Evolutionary conservation across 2,329 filamentous ascomycete species (phyloP).

Genomic region (Colletotrichum tanaceti): DNA sequence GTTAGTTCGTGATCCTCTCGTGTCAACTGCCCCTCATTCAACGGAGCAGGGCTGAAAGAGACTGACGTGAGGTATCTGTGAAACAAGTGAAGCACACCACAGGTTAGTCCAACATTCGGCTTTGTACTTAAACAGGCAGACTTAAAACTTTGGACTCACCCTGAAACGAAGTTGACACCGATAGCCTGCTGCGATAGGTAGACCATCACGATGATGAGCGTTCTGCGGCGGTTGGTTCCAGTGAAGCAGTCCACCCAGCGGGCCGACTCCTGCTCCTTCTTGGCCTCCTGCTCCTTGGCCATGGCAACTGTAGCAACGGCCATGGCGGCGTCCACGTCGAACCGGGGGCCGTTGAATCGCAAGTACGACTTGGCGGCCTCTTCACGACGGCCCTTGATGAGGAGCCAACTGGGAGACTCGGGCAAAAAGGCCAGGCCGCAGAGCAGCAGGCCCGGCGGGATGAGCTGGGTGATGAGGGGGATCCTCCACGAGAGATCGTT

Average conservation of each 20-base stretch:
- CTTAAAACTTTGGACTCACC: slow-evolving; percentile 33
- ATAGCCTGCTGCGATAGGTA: slow-evolving; percentile 48
- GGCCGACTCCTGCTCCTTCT: slow-evolving; percentile 41
- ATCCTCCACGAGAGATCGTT: slow-evolving; percentile 47
- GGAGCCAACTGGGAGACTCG: slow-evolving; percentile 43
- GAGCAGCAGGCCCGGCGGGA: slow-evolving; percentile 44
- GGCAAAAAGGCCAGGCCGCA: slow-evolving; percentile 43
- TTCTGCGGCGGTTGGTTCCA: slow-evolving; percentile 46
- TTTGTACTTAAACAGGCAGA: slow-evolving; percentile 4
- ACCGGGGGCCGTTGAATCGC: slow-evolving; percentile 45
- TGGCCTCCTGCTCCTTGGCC: slow-evolving; percentile 43
- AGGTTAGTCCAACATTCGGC: slow-evolving; percentile 63
- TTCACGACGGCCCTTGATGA: slow-evolving; percentile 41
- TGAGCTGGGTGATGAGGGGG: slow-evolving; percentile 48
- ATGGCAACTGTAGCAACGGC: slow-evolving; percentile 43
- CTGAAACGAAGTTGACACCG: slow-evolving; percentile 47
- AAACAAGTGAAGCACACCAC: slow-evolving; percentile 60
- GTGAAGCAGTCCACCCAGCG: slow-evolving; percentile 47
- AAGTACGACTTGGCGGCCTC: slow-evolving; percentile 42
- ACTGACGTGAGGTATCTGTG: slow-evolving; percentile 50
- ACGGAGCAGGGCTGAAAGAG: background rate
- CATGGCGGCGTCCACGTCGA: slow-evolving; percentile 45
- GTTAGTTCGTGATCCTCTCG: no score
- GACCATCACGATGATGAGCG: slow-evolving; percentile 48
- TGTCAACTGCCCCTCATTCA: background rate